phyloP scores from a whole-genome alignment of 2,329 filamentous ascomycete genomes.

The Aspergillus jensenii region DNA sequence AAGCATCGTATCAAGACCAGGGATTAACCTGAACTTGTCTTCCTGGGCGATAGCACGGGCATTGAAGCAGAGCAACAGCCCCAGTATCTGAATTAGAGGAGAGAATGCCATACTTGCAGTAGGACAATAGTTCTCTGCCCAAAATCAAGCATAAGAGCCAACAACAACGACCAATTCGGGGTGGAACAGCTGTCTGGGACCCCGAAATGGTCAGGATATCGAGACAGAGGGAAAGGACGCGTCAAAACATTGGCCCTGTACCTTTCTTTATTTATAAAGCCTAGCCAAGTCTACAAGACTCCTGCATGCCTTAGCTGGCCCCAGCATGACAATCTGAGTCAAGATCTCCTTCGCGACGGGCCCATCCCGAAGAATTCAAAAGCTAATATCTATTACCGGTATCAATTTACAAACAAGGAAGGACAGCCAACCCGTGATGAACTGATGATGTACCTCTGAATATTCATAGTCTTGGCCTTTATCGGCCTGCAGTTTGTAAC shows the following conservation, averaged over 20 bases:
- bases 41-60: constrained; percentile 4
- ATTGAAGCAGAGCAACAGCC: constrained; percentile 2
- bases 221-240: not conserved
- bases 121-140: not conserved
- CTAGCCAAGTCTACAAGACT: constrained; percentile 3
- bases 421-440: not conserved
- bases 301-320: constrained; percentile 13
- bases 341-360: constrained; percentile 12
- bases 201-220: not conserved
- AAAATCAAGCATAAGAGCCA: not conserved
- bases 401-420: not conserved
- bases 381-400: not conserved
- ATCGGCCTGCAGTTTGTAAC: not conserved
- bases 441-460: not conserved
- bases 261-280: constrained; percentile 1
- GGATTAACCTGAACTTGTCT: not conserved
- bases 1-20: not conserved
- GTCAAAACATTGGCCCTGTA: not conserved
- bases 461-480: not conserved
- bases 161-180: not conserved
- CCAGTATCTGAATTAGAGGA: not conserved
- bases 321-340: constrained; percentile 4
- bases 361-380: constrained; percentile 7
- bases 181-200: not conserved
- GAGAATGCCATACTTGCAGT: constrained; percentile 3